These are phyloP conservation scores for Podospora pseudopauciseta DNA, from an alignment of 495 filamentous ascomycete species.

Conservation along the genomic window DNA sequence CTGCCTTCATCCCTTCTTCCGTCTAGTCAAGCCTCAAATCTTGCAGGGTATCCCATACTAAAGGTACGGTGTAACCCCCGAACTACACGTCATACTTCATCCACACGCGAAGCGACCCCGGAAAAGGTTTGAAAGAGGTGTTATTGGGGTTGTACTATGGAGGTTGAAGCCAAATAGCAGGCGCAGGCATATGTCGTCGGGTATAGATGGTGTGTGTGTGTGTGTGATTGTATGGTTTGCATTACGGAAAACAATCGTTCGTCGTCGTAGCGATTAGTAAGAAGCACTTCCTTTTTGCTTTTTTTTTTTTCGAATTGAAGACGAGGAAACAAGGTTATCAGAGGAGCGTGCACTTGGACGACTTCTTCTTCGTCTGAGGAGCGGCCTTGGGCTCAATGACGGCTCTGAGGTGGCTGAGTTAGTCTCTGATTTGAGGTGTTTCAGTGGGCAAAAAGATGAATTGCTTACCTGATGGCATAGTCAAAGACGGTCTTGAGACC, in stretches of 20 bases:
- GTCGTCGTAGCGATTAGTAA: slow-evolving; percentile 12
- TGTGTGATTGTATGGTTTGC: slow-evolving; percentile 11
- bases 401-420: slow-evolving; percentile 51
- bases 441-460: background rate
- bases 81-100: background rate
- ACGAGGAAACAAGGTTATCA: slow-evolving; percentile 33
- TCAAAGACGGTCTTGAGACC: slow-evolving; percentile 98
- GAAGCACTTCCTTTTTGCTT: background rate
- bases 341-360: slow-evolving; percentile 69
- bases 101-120: background rate
- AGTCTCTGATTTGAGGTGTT: slow-evolving; percentile 10
- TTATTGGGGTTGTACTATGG: background rate
- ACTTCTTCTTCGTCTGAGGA: slow-evolving; percentile 57
- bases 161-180: slow-evolving; percentile 8
- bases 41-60: background rate
- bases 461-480: slow-evolving; percentile 81
- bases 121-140: background rate
- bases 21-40: background rate
- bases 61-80: background rate
- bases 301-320: background rate
- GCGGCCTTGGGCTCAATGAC: slow-evolving; percentile 75
- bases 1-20: background rate
- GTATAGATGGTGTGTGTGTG: slow-evolving; percentile 25
- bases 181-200: slow-evolving; percentile 20
- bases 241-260: slow-evolving; percentile 18